Conservation (phyloP, 2,329 filamentous ascomycete genomes). For the Fusarium chuoi region DNA sequence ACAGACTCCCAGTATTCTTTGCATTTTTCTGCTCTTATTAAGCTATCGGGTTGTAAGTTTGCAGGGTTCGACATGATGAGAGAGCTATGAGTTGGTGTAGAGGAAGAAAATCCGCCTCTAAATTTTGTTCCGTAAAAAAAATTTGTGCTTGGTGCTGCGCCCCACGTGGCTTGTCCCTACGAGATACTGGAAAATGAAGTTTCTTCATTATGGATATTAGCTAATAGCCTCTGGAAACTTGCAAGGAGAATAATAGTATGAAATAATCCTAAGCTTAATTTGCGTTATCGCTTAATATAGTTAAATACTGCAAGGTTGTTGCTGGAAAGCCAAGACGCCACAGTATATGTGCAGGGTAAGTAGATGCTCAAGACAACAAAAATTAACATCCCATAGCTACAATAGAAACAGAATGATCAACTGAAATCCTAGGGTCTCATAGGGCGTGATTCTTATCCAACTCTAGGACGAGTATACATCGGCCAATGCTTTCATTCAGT, state of each 20-base stretch:
- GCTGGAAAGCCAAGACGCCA: not conserved
- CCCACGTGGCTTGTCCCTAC: not conserved
- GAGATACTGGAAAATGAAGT: accelerated
- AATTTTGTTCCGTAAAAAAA: not conserved
- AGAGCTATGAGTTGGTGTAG: not conserved
- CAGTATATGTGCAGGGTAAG: not conserved
- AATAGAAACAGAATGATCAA: accelerated
- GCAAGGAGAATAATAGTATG: accelerated
- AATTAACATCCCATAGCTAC: accelerated
- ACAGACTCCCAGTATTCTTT: conserved; percentile 60
- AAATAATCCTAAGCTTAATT: accelerated
- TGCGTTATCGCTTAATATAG: accelerated
- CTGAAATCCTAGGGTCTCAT: accelerated
- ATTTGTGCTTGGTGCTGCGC: not conserved
- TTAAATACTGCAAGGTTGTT: not conserved
- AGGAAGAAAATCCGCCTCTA: not conserved
- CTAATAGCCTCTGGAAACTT: accelerated
- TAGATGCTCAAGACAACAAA: not conserved
- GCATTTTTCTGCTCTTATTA: conserved; percentile 50
- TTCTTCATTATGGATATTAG: accelerated
- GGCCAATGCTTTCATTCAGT: accelerated
- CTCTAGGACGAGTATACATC: accelerated
- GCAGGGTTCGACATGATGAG: conserved; percentile 3
- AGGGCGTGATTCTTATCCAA: not conserved
- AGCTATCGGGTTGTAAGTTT: conserved; percentile 42